A percentile compares a stretch with the other conserved stretches of the same genome.
Conservation (phyloP, 441 rosid genomes). For the Gossypium gossypioides region DNA sequence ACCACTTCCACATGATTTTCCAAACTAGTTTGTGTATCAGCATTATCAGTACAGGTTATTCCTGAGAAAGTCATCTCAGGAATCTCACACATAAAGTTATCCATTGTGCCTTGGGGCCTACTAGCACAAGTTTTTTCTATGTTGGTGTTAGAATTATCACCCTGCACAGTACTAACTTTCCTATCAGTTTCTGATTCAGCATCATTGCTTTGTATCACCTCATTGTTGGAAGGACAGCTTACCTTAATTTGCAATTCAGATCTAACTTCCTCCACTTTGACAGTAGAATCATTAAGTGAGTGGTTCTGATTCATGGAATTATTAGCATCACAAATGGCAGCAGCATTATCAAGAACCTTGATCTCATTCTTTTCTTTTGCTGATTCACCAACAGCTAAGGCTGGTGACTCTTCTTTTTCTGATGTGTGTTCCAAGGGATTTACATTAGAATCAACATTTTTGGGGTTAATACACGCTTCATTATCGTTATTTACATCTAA, state of each 20-base stretch:
- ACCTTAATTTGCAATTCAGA: slow-evolving; percentile 38
- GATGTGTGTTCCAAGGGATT: slow-evolving; percentile 26
- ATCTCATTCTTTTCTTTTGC: slow-evolving; percentile 34
- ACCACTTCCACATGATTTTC: slow-evolving; percentile 27
- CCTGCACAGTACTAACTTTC: slow-evolving; percentile 24
- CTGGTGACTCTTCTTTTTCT: slow-evolving; percentile 33
- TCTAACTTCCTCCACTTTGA: slow-evolving; percentile 40
- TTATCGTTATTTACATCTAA: slow-evolving; percentile 46
- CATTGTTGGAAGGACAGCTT: slow-evolving; percentile 30
- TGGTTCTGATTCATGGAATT: slow-evolving; percentile 25
- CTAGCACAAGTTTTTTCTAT: slow-evolving; percentile 26
- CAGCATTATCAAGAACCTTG: slow-evolving; percentile 25
- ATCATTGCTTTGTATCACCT: slow-evolving; percentile 31
- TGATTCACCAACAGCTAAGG: slow-evolving; percentile 34
- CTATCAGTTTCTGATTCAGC: slow-evolving; percentile 28
- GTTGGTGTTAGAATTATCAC: slow-evolving; percentile 25
- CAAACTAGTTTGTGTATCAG: slow-evolving; percentile 39
- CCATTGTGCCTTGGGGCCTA: slow-evolving; percentile 32
- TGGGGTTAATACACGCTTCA: slow-evolving; percentile 30
- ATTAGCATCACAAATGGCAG: slow-evolving; percentile 24
- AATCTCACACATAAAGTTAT: slow-evolving; percentile 31
- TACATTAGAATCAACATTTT: slow-evolving; percentile 36
- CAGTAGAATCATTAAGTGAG: slow-evolving; percentile 24
- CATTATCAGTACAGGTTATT: slow-evolving; percentile 28
- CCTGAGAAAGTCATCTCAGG: slow-evolving; percentile 27